A percentile compares a stretch with the other conserved stretches of the same genome.
Evolutionary conservation across 495 filamentous ascomycete species (phyloP).

Genomic region (Aspergillus mulundensis): DNA sequence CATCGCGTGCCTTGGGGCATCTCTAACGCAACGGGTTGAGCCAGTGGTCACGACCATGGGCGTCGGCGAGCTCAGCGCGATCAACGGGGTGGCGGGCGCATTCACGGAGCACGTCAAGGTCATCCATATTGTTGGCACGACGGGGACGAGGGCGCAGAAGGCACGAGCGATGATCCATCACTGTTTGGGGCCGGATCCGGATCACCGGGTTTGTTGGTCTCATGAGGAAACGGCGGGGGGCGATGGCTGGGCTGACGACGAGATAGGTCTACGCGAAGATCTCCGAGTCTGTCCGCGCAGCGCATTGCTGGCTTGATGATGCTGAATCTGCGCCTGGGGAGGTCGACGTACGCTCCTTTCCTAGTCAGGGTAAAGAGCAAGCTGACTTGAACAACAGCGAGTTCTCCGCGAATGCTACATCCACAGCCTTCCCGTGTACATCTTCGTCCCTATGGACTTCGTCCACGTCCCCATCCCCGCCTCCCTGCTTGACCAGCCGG

Average conservation of each 20-base stretch:
- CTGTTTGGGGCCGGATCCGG: slow-evolving; percentile 1
- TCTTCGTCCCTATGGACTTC: slow-evolving; percentile 12
- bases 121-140: slow-evolving; percentile 24
- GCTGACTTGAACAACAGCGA: background rate
- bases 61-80: slow-evolving; percentile 17
- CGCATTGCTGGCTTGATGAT: slow-evolving; percentile 12
- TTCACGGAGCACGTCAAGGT: slow-evolving; percentile 26
- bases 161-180: slow-evolving; percentile 18
- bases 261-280: slow-evolving; percentile 1
- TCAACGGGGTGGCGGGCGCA: slow-evolving; percentile 28
- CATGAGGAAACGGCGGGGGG: too few relatives aligned
- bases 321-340: slow-evolving; percentile 10
- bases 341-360: slow-evolving; percentile 18
- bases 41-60: slow-evolving; percentile 12
- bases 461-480: background rate
- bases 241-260: background rate
- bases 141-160: slow-evolving; percentile 2
- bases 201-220: slow-evolving; percentile 15
- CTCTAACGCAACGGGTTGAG: background rate
- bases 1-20: background rate
- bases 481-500: background rate
- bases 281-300: background rate
- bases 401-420: slow-evolving; percentile 22
- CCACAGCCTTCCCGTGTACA: slow-evolving; percentile 27
- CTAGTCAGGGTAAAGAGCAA: background rate